phyloP scores from a whole-genome alignment of 768 basidiomycete genomes.

The Suillus sp. region DNA sequence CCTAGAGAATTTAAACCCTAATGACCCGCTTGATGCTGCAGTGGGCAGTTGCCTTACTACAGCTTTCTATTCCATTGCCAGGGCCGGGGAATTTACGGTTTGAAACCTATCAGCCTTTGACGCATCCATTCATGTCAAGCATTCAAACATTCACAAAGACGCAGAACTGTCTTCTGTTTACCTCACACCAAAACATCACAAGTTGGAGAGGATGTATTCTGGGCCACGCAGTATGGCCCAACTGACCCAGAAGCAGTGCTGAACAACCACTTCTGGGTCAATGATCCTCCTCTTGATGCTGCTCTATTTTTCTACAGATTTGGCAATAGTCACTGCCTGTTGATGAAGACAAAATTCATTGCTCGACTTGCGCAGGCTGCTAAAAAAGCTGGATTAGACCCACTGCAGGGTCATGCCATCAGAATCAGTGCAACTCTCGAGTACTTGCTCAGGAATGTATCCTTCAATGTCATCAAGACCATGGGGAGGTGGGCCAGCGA shows the following conservation, averaged over 20 bases:
- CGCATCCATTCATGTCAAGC: neutral
- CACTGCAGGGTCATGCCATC: conserved; percentile 26
- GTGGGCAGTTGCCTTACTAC: conserved; percentile 28
- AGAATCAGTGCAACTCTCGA: too few relatives aligned
- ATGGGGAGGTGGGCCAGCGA: too few relatives aligned
- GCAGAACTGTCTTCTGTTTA: conserved; percentile 24
- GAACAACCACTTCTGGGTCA: conserved; percentile 31
- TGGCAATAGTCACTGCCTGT: conserved; percentile 18
- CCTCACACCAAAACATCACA: conserved; percentile 16
- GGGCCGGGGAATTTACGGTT: conserved; percentile 43
- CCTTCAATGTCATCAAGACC: too few relatives aligned
- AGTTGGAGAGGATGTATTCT: conserved; percentile 37
- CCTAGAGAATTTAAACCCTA: too few relatives aligned
- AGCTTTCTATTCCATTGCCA: conserved; percentile 36
- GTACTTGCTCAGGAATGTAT: too few relatives aligned
- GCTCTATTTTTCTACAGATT: conserved; percentile 36
- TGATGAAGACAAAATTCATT: conserved; percentile 32
- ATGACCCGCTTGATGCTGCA: too few relatives aligned
- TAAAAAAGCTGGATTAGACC: conserved; percentile 9
- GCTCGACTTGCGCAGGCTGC: conserved; percentile 11
- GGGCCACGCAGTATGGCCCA: conserved; percentile 29
- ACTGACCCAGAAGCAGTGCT: conserved; percentile 29
- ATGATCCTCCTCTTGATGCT: conserved; percentile 21
- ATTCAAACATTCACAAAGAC: neutral
- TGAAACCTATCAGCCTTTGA: neutral